A percentile compares a stretch with the other conserved stretches of the same genome.
Evolutionary conservation across 148 eudicot species (phyloP).

Genomic region (Silene conica): DNA sequence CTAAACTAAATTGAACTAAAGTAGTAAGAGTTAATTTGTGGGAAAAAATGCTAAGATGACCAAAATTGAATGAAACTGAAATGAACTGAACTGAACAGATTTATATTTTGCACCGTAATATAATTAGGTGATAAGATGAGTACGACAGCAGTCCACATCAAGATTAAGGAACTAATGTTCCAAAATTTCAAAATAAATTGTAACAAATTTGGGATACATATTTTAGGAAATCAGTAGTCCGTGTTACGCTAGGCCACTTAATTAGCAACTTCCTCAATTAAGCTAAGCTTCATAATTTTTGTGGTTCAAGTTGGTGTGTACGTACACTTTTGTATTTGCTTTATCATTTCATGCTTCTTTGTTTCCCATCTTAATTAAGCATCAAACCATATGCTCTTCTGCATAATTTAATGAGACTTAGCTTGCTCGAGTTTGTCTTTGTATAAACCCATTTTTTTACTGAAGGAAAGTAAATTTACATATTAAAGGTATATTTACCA

Average conservation of each 20-base stretch:
- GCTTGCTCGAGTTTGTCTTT: too few relatives aligned
- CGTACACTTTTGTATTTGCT: neutral
- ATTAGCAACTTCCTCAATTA: neutral
- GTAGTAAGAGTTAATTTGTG: too few relatives aligned
- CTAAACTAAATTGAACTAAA: too few relatives aligned
- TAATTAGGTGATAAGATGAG: neutral
- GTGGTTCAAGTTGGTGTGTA: neutral
- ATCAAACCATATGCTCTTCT: neutral
- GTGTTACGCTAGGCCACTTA: constrained; percentile 2
- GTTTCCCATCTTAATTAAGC: neutral
- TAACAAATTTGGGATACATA: neutral
- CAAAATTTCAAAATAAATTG: neutral
- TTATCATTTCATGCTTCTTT: neutral
- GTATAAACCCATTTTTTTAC: too few relatives aligned
- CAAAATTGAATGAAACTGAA: too few relatives aligned
- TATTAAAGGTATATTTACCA: too few relatives aligned
- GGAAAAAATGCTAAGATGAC: too few relatives aligned
- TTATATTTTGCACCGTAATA: too few relatives aligned
- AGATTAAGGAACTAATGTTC: neutral
- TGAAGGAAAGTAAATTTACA: too few relatives aligned
- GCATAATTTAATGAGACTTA: too few relatives aligned
- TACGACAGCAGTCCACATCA: neutral
- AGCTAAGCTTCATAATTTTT: neutral
- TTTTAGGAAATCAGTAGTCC: neutral
- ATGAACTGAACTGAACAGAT: too few relatives aligned